phyloP scores from a whole-genome alignment of 345 rosid species.

The Eucalyptus marginata region DNA sequence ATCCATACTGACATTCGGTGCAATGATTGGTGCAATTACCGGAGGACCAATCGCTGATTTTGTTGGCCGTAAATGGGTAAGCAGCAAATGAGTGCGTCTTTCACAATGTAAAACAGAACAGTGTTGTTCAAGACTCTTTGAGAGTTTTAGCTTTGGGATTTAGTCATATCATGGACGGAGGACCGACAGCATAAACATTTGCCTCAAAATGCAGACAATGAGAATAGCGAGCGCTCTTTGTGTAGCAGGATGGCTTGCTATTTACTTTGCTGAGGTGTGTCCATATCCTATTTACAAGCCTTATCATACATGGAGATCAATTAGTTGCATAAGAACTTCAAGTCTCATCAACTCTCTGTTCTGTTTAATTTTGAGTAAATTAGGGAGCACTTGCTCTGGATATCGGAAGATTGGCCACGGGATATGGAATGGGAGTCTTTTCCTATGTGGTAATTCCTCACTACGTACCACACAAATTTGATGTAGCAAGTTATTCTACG shows the following conservation, averaged over 20 bases:
- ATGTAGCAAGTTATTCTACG: not conserved
- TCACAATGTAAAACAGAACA: not conserved
- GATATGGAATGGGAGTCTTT: constrained; percentile 90
- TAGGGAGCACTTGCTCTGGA: constrained; percentile 60
- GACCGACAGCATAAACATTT: not conserved
- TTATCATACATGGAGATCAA: not conserved
- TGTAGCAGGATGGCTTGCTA: constrained; percentile 73
- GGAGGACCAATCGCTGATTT: constrained; percentile 75
- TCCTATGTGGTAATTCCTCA: constrained; percentile 59
- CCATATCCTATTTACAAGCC: not conserved
- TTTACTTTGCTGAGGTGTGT: constrained; percentile 75
- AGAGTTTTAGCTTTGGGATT: not conserved
- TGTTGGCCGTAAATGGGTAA: constrained; percentile 79
- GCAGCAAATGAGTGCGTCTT: not conserved
- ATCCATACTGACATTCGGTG: constrained; percentile 79
- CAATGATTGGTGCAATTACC: constrained; percentile 93
- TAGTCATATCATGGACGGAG: not conserved
- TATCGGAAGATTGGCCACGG: constrained; percentile 71
- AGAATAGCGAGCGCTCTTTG: constrained; percentile 57
- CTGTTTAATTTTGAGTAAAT: not conserved
- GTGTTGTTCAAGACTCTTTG: not conserved
- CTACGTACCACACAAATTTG: not conserved
- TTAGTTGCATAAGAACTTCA: not conserved
- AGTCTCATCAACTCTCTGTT: not conserved
- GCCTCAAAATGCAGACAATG: constrained; percentile 42